These are phyloP conservation scores for Suillus plorans DNA, from an alignment of 768 basidiomycete species.

Conservation along the genomic window DNA sequence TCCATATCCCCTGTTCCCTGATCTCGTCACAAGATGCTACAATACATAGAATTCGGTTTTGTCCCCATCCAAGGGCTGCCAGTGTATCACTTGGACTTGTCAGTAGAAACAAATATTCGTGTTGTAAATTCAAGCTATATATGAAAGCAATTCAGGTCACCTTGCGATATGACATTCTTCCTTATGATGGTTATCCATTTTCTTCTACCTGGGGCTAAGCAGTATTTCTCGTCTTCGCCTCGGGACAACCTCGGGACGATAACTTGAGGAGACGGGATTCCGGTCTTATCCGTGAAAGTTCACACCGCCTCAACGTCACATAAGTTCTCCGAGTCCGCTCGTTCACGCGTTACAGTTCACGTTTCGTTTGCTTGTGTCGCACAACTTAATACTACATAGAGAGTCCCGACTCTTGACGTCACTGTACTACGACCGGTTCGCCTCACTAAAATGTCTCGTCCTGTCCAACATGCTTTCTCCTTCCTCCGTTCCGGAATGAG, in stretches of 20 bases:
- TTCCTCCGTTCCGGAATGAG: constrained; percentile 18
- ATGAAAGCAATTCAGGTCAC: background rate
- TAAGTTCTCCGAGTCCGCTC: background rate
- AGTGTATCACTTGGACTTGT: background rate
- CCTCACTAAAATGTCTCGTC: constrained; percentile 22
- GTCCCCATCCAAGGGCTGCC: background rate
- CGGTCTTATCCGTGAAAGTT: constrained; percentile 7
- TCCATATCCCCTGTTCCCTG: background rate
- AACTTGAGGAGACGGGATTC: background rate
- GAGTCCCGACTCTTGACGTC: background rate
- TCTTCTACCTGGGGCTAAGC: background rate
- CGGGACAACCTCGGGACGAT: background rate
- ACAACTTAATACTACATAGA: background rate
- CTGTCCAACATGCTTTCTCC: constrained; percentile 18
- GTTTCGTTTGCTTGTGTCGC: background rate
- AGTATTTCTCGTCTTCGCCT: background rate
- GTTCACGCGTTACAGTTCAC: background rate
- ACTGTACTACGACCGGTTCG: background rate
- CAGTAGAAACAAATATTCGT: background rate
- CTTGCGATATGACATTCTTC: background rate
- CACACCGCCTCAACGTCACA: constrained; percentile 1
- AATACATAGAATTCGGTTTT: background rate
- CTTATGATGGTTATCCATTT: background rate
- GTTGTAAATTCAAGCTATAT: background rate
- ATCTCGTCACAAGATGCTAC: background rate